These are phyloP conservation scores for Parachaetomium inaequale DNA, from an alignment of 495 filamentous ascomycete genomes.

Conservation along the genomic window DNA sequence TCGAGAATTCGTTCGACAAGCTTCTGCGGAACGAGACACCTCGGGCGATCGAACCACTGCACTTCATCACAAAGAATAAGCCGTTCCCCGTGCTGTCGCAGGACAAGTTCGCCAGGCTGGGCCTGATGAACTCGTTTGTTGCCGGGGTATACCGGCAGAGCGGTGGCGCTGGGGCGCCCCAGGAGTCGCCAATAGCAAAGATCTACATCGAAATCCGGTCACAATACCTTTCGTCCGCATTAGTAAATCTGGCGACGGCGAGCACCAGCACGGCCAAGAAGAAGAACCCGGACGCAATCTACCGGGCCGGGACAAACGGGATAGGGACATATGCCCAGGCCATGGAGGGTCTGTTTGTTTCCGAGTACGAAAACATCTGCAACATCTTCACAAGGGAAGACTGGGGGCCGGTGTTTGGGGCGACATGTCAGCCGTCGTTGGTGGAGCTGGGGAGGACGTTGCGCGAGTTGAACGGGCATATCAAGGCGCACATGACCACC, in stretches of 20 bases:
- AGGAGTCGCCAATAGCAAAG: constrained; percentile 61
- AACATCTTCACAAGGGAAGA: constrained; percentile 79
- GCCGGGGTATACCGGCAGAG: constrained; percentile 31
- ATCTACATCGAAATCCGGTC: constrained; percentile 84
- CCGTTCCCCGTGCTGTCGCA: constrained; percentile 46
- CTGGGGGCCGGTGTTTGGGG: constrained; percentile 71
- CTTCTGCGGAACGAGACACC: constrained; percentile 65
- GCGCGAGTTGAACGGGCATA: constrained; percentile 83
- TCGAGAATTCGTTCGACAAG: constrained; percentile 78
- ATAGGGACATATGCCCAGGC: constrained; percentile 85
- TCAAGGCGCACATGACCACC: constrained; percentile 78
- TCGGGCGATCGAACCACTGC: constrained; percentile 76
- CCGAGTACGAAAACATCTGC: constrained; percentile 85
- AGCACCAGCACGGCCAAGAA: constrained; percentile 85
- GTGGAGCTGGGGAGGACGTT: constrained; percentile 81
- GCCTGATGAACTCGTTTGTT: constrained; percentile 50
- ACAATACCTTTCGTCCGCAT: constrained; percentile 71
- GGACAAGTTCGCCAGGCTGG: constrained; percentile 48
- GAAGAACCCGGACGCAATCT: constrained; percentile 72
- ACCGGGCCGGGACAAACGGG: constrained; percentile 87
- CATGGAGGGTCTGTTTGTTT: constrained; percentile 77
- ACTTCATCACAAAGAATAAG: constrained; percentile 86
- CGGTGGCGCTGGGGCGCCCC: constrained; percentile 42
- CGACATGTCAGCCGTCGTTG: constrained; percentile 71
- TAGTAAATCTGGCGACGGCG: constrained; percentile 82